A percentile compares a stretch with the other conserved stretches of the same genome.
These are phyloP conservation scores for Wallemia mellicola DNA, from an alignment of 1,284 basidiomycete species.

Conservation along the genomic window DNA sequence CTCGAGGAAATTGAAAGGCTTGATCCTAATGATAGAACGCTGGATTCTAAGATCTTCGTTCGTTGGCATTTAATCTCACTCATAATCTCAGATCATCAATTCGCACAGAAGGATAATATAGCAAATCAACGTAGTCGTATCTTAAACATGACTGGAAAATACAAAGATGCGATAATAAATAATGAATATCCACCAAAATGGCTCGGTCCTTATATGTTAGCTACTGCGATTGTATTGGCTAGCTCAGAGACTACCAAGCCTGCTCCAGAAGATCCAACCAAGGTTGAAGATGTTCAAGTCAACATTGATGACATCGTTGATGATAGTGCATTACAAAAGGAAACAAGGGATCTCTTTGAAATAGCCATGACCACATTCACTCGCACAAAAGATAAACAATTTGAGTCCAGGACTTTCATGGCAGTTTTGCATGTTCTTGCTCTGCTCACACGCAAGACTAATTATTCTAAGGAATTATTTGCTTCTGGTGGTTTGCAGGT, in stretches of 20 bases:
- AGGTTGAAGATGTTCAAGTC: neutral
- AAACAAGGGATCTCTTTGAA: neutral
- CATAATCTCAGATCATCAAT: conserved; percentile 34
- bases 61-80: conserved; percentile 61
- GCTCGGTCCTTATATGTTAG: conserved; percentile 50
- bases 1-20: conserved; percentile 41
- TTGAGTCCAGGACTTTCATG: conserved; percentile 19
- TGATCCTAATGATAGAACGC: conserved; percentile 19
- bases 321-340: neutral
- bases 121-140: conserved; percentile 5
- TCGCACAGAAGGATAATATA: conserved; percentile 7
- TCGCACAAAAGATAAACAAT: neutral
- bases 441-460: conserved; percentile 25
- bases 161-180: conserved; percentile 7
- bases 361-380: neutral
- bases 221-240: neutral
- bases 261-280: neutral
- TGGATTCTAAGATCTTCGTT: conserved; percentile 42
- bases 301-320: neutral
- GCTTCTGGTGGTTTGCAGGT: conserved; percentile 1
- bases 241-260: neutral
- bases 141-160: conserved; percentile 6
- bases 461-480: conserved; percentile 1
- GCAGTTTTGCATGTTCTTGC: conserved; percentile 50
- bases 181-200: conserved; percentile 28